Percentiles rank a stretch among this genome's conserved stretches.
phyloP scores from a whole-genome alignment of 2,329 filamentous ascomycete genomes.

The Cercospora nicotianae region DNA sequence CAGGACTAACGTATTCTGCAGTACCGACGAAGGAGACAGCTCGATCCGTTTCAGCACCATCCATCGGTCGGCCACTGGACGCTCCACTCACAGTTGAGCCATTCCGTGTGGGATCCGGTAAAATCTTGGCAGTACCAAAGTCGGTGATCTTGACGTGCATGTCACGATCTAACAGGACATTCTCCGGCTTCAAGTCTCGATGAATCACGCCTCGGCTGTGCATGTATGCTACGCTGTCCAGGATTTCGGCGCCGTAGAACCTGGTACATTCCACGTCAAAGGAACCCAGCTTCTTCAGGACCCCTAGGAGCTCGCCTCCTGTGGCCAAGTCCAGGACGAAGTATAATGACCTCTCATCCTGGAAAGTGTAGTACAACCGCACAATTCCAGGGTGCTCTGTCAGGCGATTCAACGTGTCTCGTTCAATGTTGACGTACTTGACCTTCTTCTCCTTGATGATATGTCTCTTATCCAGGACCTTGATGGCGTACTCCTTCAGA shows the following conservation, averaged over 20 bases:
- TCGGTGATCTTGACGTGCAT: slow-evolving; percentile 99
- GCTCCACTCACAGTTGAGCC: slow-evolving; percentile 29
- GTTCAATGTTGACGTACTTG: slow-evolving; percentile 99
- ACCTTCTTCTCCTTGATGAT: slow-evolving; percentile 99
- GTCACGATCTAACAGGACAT: slow-evolving; percentile 88
- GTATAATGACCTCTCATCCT: slow-evolving; percentile 93
- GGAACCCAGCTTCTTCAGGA: slow-evolving; percentile 88
- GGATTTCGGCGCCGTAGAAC: slow-evolving; percentile 93
- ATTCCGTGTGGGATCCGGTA: slow-evolving; percentile 56
- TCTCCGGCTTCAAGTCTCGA: slow-evolving; percentile 94
- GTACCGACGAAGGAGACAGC: slow-evolving; percentile 96
- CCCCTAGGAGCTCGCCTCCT: slow-evolving; percentile 86
- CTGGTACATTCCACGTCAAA: slow-evolving; percentile 93
- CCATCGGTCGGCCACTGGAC: slow-evolving; percentile 51
- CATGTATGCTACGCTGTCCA: slow-evolving; percentile 98
- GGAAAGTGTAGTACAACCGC: slow-evolving; percentile 96
- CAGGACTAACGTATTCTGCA: slow-evolving; percentile 96
- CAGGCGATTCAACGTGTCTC: slow-evolving; percentile 92
- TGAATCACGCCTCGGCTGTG: slow-evolving; percentile 94
- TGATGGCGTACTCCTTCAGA: slow-evolving; percentile 94
- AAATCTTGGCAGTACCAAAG: slow-evolving; percentile 95
- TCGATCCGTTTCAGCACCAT: slow-evolving; percentile 65
- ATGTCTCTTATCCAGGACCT: slow-evolving; percentile 95
- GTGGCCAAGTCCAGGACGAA: slow-evolving; percentile 94
- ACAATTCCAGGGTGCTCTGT: slow-evolving; percentile 97